These are phyloP conservation scores for Cercospora sesami DNA, from an alignment of 2,329 filamentous ascomycete species.

Conservation along the genomic window DNA sequence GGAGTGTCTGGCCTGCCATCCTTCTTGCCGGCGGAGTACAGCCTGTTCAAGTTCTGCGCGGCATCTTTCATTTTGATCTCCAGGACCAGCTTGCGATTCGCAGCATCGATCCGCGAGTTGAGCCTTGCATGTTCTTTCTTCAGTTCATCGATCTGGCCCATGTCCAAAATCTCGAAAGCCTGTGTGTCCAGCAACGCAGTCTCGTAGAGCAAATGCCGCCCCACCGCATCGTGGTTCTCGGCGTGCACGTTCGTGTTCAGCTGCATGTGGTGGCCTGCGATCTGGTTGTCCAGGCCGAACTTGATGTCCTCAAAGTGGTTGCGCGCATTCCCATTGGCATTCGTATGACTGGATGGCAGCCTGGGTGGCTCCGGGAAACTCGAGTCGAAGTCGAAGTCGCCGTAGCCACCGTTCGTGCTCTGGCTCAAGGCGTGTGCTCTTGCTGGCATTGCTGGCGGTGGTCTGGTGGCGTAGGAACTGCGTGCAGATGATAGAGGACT, in stretches of 20 bases:
- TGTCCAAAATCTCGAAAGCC: conserved; percentile 79
- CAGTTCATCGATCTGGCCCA: conserved; percentile 85
- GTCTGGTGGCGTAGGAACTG: conserved; percentile 20
- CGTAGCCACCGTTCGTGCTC: conserved; percentile 24
- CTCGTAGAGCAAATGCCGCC: conserved; percentile 89
- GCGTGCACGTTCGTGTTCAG: conserved; percentile 33
- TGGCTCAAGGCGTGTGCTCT: conserved; percentile 17
- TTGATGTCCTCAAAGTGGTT: conserved; percentile 28
- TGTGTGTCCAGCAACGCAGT: conserved; percentile 88
- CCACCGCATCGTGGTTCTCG: conserved; percentile 58
- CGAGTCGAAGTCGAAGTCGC: conserved; percentile 30
- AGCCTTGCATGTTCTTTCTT: conserved; percentile 82
- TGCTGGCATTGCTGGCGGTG: conserved; percentile 15
- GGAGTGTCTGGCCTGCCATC: conserved; percentile 47
- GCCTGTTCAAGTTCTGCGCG: conserved; percentile 76
- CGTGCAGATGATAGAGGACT: conserved; percentile 20
- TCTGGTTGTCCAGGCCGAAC: conserved; percentile 27
- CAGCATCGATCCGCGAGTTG: conserved; percentile 74
- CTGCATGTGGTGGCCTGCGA: conserved; percentile 32
- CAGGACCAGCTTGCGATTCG: conserved; percentile 77
- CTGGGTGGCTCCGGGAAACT: conserved; percentile 21
- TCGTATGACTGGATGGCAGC: conserved; percentile 12
- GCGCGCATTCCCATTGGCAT: conserved; percentile 19
- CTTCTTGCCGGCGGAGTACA: conserved; percentile 62
- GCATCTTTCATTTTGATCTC: conserved; percentile 95